Evolutionary conservation across 1,284 basidiomycete genomes (phyloP).

Genomic region (Sporisorium exsertum): DNA sequence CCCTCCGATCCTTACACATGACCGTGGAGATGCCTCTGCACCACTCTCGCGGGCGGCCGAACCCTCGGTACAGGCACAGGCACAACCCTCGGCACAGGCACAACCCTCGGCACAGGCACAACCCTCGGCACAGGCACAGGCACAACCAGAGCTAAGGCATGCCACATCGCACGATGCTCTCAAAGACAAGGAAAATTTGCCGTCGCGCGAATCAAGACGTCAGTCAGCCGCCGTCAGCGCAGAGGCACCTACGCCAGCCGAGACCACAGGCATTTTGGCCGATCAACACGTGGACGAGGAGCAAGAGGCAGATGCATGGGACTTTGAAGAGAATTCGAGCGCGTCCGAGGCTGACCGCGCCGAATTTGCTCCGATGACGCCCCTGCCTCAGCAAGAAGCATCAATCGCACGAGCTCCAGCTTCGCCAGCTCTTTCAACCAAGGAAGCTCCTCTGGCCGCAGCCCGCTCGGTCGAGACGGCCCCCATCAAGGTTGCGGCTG

Average conservation of each 20-base stretch:
- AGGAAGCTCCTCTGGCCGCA: background rate
- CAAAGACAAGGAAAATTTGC: background rate
- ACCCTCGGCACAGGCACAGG: background rate
- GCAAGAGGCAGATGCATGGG: constrained; percentile 39
- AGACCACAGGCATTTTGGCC: background rate
- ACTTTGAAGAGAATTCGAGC: constrained; percentile 37
- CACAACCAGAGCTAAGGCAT: background rate
- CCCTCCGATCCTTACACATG: background rate
- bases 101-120: background rate
- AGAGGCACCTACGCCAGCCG: background rate
- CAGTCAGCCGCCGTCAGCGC: background rate
- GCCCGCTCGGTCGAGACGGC: background rate
- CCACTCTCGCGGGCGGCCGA: background rate
- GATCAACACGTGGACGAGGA: constrained; percentile 4
- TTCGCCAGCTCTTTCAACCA: background rate
- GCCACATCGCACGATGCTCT: background rate
- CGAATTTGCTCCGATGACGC: constrained; percentile 13
- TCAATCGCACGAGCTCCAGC: background rate
- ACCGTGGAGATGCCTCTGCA: too few relatives aligned
- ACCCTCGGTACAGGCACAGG: too few relatives aligned
- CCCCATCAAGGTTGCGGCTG: background rate
- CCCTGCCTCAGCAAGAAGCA: background rate
- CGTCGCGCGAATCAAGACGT: background rate
- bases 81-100: background rate
- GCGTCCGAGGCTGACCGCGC: constrained; percentile 28